These are phyloP conservation scores for Pseudocercospora fuligena DNA, from an alignment of 2,329 filamentous ascomycete genomes.

Conservation along the genomic window DNA sequence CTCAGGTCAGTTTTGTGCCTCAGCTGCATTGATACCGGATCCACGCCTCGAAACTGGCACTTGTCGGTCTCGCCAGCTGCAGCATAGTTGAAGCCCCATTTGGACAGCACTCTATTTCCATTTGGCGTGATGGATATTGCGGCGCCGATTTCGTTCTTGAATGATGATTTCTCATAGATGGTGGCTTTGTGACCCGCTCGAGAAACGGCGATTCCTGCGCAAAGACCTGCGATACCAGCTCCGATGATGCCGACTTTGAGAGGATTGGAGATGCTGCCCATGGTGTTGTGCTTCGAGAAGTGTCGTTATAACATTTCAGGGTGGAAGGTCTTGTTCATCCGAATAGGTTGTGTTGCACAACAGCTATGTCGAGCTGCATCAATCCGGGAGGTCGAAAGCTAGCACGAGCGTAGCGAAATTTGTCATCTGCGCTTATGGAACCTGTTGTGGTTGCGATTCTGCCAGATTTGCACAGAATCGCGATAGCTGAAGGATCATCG, in stretches of 20 bases:
- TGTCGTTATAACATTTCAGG: not conserved
- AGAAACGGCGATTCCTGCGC: constrained; percentile 28
- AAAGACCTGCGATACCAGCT: constrained; percentile 36
- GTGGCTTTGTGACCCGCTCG: constrained; percentile 26
- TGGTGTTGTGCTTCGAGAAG: not conserved
- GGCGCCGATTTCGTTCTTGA: constrained; percentile 50
- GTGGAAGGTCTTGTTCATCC: not conserved
- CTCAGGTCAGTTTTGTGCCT: constrained; percentile 14
- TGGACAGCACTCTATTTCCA: constrained; percentile 40
- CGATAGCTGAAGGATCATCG: not conserved
- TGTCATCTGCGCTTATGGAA: not conserved
- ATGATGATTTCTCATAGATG: constrained; percentile 35
- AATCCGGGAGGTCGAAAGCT: not conserved
- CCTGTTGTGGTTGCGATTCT: not conserved
- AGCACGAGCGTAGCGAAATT: not conserved
- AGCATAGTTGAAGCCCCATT: constrained; percentile 43
- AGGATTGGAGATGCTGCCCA: constrained; percentile 1
- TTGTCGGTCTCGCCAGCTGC: constrained; percentile 27
- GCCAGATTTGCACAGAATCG: not conserved
- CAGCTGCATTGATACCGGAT: constrained; percentile 18
- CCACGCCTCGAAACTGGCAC: constrained; percentile 8
- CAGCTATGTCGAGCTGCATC: not conserved
- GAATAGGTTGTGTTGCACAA: not conserved
- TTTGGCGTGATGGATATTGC: constrained; percentile 50
- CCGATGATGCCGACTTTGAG: constrained; percentile 30